A percentile compares a stretch with the other conserved stretches of the same genome.
These are phyloP conservation scores for Pseudogymnoascus sp. DNA, from an alignment of 2,329 filamentous ascomycete species.

Conservation along the genomic window DNA sequence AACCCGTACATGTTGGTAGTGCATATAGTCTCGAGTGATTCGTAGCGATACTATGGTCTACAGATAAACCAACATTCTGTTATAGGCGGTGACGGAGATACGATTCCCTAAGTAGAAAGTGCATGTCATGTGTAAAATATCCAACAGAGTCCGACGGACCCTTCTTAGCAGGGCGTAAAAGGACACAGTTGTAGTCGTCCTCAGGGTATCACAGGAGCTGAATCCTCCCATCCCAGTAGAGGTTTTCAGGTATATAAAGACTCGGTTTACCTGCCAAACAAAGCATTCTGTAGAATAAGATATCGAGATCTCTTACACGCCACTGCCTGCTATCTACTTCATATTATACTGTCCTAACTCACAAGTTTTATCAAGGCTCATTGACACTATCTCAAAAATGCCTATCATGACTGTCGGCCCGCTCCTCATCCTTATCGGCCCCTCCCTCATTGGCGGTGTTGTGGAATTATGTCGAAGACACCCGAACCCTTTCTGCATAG, in stretches of 20 bases:
- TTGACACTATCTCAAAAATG: background rate
- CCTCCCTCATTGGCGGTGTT: background rate
- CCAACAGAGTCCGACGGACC: background rate
- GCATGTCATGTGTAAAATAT: too few relatives aligned
- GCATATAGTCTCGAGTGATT: too few relatives aligned
- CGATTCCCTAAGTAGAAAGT: too few relatives aligned
- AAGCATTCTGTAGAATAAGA: background rate
- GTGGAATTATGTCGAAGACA: background rate
- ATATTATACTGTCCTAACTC: background rate
- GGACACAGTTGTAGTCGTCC: background rate
- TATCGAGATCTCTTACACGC: background rate
- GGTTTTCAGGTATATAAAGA: background rate
- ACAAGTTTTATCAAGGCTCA: background rate
- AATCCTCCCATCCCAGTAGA: background rate
- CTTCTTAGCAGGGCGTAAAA: background rate
- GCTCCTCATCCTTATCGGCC: too few relatives aligned
- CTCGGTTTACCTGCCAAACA: background rate
- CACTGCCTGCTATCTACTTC: background rate
- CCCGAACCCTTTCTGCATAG: background rate
- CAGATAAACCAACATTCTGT: too few relatives aligned
- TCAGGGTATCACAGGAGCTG: background rate
- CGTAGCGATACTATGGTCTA: too few relatives aligned
- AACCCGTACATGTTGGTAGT: background rate
- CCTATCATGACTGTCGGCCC: too few relatives aligned
- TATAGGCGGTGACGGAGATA: too few relatives aligned